Percentiles rank a stretch among this genome's conserved stretches.
Conservation (phyloP, 345 rosid species). For the Mercurialis annua region DNA sequence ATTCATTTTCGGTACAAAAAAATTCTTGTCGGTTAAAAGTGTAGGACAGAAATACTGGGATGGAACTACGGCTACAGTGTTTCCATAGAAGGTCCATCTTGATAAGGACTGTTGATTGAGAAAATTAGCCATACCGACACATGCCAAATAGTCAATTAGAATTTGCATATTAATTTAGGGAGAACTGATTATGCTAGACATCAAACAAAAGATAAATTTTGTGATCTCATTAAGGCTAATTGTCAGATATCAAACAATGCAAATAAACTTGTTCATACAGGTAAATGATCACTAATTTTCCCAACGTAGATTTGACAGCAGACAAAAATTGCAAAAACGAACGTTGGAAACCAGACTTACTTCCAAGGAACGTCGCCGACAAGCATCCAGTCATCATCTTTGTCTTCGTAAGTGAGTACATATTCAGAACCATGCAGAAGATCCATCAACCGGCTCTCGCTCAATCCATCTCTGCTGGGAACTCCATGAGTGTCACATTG, state of each 20-base stretch:
- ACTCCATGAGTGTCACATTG: conserved; percentile 55
- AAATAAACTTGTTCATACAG: background rate
- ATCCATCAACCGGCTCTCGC: conserved; percentile 50
- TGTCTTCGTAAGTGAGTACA: conserved; percentile 26
- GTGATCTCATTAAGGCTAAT: background rate
- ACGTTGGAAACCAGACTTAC: conserved; percentile 17
- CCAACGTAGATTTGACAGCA: background rate
- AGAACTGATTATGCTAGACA: too few species aligned
- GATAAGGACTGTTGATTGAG: too few species aligned
- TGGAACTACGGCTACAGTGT: too few species aligned
- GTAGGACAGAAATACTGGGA: background rate
- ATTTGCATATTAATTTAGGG: background rate
- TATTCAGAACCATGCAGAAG: conserved; percentile 51
- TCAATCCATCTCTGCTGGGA: conserved; percentile 44
- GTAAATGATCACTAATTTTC: background rate
- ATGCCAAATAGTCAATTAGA: too few species aligned
- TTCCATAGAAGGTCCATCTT: too few species aligned
- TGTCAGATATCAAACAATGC: background rate
- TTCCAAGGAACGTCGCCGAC: conserved; percentile 30
- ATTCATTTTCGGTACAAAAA: background rate
- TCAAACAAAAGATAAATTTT: too few species aligned
- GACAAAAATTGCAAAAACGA: background rate
- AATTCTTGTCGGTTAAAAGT: background rate
- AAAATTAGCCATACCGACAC: too few species aligned
- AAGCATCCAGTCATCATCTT: conserved; percentile 32